Percentiles rank a stretch among this genome's conserved stretches.
These are phyloP conservation scores for Pleurotus tuoliensis DNA, from an alignment of 768 basidiomycete genomes.

Conservation along the genomic window DNA sequence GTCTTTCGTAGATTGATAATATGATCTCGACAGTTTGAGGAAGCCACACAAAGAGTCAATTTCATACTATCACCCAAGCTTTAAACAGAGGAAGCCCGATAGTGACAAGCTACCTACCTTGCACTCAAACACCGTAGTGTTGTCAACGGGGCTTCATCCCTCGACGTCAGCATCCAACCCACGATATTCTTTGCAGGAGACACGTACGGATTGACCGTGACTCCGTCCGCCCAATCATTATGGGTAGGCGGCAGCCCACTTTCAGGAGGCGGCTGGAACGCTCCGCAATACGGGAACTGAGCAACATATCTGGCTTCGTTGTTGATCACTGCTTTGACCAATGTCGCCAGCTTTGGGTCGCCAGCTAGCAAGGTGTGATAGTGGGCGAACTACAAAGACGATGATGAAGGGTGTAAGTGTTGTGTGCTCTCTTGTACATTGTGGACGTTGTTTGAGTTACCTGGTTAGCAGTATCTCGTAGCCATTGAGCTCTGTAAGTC, in stretches of 20 bases:
- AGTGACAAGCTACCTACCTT: constrained; percentile 42
- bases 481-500: constrained; percentile 66
- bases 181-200: neutral
- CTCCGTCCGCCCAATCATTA: constrained; percentile 68
- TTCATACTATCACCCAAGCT: constrained; percentile 50
- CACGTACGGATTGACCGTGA: constrained; percentile 70
- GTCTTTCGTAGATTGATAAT: constrained; percentile 70
- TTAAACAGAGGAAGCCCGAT: neutral
- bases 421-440: no score
- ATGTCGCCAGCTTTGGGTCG: constrained; percentile 55
- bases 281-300: constrained; percentile 73
- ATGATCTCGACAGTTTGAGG: constrained; percentile 71
- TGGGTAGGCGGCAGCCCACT: constrained; percentile 60
- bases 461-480: constrained; percentile 80
- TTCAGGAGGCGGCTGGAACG: constrained; percentile 79
- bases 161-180: neutral
- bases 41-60: constrained; percentile 78
- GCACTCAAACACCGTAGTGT: constrained; percentile 76
- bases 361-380: constrained; percentile 56
- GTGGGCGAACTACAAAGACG: constrained; percentile 53
- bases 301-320: constrained; percentile 74
- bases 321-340: constrained; percentile 81
- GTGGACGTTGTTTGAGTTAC: constrained; percentile 25
- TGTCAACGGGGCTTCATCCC: constrained; percentile 54
- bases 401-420: constrained; percentile 4